Evolutionary conservation across 139 green algal genomes (phyloP), one percentile per base, ranked within the genome.

Genomic region (Ettlia oleoabundans): DNA sequence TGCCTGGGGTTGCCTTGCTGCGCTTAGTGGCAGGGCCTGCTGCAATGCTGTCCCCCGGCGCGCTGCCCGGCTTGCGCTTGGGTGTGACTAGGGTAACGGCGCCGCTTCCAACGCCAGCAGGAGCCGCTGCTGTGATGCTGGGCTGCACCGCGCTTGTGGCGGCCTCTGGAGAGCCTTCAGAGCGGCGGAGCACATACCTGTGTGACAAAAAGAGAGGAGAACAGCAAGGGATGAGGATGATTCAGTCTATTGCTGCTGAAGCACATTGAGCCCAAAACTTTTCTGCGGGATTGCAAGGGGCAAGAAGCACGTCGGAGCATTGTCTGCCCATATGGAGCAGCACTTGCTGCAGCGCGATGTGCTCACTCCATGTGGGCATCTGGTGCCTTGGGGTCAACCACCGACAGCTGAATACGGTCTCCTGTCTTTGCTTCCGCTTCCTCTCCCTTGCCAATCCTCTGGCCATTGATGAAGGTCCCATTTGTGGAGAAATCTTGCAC

Each of bases 401-500:
- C 42, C 13, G 47, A 58, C 30, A 87, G 68, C 51, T 64, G 75
- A 32, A 87, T 38, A 19, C 26, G 33, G 73, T 82, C 82, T 1
- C 76, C 76, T 18, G 43, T 21, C 0, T 8, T 24, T 3, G 78
- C 38, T 33, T 35, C n/a, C 22, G n/a, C 40, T 2, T 35, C 33
- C n/a, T 52, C 22, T 53, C 68, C 76, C 41, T 74, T 83, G 40
- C 33, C 32, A 13, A 69, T 18, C 35, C 68, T 51, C 26, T 22
- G 4, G 13, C 33, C 76, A 22, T 87, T 87, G 24, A 87, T 42
- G 30, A 79, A 84, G 10, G 82, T 84, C 58, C 82, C 82, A 22
- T 87, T 87, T 9, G 82, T 87, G 26, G 41, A 72, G 42, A 32
- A 65, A 58, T 87, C 82, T 15, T 63, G 33, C 2, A 87, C 75